phyloP scores from a whole-genome alignment of 768 basidiomycete genomes.

The Termitomyces sp. region DNA sequence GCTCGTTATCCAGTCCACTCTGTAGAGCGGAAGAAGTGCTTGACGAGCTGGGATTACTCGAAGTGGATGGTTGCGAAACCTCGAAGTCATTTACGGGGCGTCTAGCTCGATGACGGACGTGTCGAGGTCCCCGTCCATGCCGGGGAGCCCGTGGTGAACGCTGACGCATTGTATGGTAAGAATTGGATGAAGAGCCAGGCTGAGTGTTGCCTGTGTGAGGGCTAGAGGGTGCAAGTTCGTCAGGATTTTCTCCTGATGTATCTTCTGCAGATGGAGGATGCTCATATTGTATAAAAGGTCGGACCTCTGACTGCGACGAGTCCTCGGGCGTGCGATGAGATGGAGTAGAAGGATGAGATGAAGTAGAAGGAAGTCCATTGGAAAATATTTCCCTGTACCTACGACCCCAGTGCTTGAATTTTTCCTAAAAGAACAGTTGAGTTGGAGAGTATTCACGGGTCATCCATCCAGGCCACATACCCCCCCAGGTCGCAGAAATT shows the following conservation, averaged over 20 bases:
- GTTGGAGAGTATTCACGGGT: neutral
- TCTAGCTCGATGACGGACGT: neutral
- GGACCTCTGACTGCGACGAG: neutral
- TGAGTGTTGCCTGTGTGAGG: neutral
- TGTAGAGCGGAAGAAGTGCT: neutral
- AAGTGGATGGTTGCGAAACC: neutral
- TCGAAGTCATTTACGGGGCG: neutral
- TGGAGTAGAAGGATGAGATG: neutral
- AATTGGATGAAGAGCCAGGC: neutral
- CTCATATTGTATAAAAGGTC: neutral
- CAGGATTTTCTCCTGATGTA: neutral
- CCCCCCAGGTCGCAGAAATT: neutral
- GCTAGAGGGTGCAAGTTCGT: neutral
- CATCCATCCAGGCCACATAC: neutral
- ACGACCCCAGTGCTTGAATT: constrained; percentile 5
- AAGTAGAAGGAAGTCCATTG: neutral
- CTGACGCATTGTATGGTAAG: neutral
- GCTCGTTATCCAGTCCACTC: neutral
- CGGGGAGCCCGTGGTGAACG: neutral
- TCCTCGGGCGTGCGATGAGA: neutral
- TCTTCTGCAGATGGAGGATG: neutral
- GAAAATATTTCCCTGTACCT: neutral
- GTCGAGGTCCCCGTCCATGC: neutral
- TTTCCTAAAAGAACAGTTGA: neutral
- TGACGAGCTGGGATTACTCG: neutral